phyloP scores from a whole-genome alignment of 768 basidiomycete genomes.

The Tylopilus subfusipes region DNA sequence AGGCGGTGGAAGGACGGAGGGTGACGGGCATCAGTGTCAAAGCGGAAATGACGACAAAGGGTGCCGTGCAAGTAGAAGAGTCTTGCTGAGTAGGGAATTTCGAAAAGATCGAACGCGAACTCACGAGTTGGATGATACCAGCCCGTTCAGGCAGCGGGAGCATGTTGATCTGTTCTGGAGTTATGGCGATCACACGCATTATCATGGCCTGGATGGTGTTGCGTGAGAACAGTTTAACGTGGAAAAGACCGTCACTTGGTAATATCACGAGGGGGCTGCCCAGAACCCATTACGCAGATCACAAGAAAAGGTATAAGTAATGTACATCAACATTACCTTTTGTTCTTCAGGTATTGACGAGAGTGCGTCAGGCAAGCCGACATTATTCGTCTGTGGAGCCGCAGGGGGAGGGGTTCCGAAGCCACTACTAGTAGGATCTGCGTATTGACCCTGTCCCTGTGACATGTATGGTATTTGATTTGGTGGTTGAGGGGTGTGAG shows the following conservation, averaged over 20 bases:
- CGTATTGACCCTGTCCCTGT: constrained; percentile 21
- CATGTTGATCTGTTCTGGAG: constrained; percentile 75
- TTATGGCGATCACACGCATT: constrained; percentile 76
- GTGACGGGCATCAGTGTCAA: constrained; percentile 26
- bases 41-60: constrained; percentile 20
- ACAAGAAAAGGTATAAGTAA: constrained; percentile 1
- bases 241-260: background rate
- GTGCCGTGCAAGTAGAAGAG: constrained; percentile 3
- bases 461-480: constrained; percentile 17
- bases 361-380: constrained; percentile 47
- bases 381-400: constrained; percentile 18
- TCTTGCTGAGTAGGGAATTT: constrained; percentile 11
- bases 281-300: constrained; percentile 1
- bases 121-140: constrained; percentile 78
- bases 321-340: constrained; percentile 43
- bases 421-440: constrained; percentile 9
- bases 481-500: constrained; percentile 27
- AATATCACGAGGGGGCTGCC: background rate
- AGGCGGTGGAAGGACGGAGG: constrained; percentile 14
- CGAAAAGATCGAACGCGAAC: constrained; percentile 31
- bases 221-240: constrained; percentile 13
- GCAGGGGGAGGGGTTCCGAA: constrained; percentile 23
- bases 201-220: constrained; percentile 56
- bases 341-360: constrained; percentile 65
- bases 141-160: constrained; percentile 71